Conservation (phyloP, 352 stramenopile species). For the Phytophthora rubi region DNA sequence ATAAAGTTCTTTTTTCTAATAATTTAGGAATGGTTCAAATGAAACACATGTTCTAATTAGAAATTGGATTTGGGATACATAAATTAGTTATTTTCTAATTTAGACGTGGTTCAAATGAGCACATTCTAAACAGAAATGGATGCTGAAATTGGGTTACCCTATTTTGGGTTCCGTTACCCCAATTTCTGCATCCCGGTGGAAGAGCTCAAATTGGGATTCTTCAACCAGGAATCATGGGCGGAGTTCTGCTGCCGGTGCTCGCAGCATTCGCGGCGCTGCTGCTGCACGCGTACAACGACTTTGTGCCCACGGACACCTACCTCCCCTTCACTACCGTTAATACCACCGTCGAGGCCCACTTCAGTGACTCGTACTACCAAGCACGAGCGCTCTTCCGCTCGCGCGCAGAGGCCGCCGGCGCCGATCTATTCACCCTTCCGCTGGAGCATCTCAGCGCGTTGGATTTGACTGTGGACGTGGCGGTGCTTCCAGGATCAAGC, state of each 20-base stretch:
- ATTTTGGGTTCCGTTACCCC: too few species aligned
- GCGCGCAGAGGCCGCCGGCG: slow-evolving; percentile 39
- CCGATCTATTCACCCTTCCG: slow-evolving; percentile 54
- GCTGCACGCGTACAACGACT: slow-evolving; percentile 57
- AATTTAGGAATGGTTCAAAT: neutral
- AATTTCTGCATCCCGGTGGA: too few species aligned
- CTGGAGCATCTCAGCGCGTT: slow-evolving; percentile 48
- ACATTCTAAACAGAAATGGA: too few species aligned
- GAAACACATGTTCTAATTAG: too few species aligned
- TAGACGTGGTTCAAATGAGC: too few species aligned
- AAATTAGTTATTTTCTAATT: too few species aligned
- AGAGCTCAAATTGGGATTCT: too few species aligned
- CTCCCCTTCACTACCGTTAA: slow-evolving; percentile 18
- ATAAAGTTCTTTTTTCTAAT: neutral
- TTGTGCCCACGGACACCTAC: slow-evolving; percentile 57
- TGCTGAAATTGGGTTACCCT: too few species aligned
- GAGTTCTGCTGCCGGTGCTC: slow-evolving; percentile 7
- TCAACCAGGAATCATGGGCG: slow-evolving; percentile 4
- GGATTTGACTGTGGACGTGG: slow-evolving; percentile 75
- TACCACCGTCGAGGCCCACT: slow-evolving; percentile 51
- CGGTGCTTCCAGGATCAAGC: slow-evolving; percentile 52
- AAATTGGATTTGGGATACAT: too few species aligned
- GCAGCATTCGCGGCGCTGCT: slow-evolving; percentile 39
- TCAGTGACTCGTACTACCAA: slow-evolving; percentile 68
- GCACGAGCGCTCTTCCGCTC: slow-evolving; percentile 66